These are phyloP conservation scores for Phytopythium mirpurense DNA, from an alignment of 352 stramenopile species.

Conservation along the genomic window DNA sequence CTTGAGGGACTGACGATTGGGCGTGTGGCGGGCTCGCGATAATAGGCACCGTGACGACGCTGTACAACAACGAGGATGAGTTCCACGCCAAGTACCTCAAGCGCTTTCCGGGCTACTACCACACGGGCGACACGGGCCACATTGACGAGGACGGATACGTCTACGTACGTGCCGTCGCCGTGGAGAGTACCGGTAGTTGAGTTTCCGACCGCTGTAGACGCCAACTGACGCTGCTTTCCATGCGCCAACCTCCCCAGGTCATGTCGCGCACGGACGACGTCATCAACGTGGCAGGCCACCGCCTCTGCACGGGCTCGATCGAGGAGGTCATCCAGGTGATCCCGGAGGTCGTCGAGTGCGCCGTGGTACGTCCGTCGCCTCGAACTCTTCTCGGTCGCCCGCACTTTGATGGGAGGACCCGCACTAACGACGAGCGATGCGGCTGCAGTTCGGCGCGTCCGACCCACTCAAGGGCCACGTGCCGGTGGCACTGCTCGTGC, in stretches of 20 bases:
- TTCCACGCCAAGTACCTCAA: constrained; percentile 82
- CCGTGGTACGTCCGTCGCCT: constrained; percentile 42
- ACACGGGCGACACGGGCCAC: constrained; percentile 83
- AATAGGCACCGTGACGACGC: constrained; percentile 62
- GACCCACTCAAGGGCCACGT: constrained; percentile 43
- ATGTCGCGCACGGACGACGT: constrained; percentile 90
- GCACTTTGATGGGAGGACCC: neutral
- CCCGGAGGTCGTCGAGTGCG: constrained; percentile 82
- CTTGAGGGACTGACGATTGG: constrained; percentile 1
- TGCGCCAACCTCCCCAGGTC: too few species aligned
- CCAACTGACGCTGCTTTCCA: too few species aligned
- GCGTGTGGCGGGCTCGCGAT: too few species aligned
- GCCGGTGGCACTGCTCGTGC: constrained; percentile 26
- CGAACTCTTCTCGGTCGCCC: neutral
- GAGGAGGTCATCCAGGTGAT: constrained; percentile 87
- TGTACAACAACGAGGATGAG: constrained; percentile 84
- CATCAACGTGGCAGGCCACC: constrained; percentile 88
- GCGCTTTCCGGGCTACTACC: constrained; percentile 85
- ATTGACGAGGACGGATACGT: constrained; percentile 91
- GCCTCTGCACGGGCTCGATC: constrained; percentile 83
- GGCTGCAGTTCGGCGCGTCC: constrained; percentile 30
- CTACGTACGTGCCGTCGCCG: constrained; percentile 31
- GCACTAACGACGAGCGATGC: neutral
- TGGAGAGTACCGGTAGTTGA: too few species aligned
- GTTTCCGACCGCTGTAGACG: too few species aligned